Percentiles rank a stretch among this genome's conserved stretches.
These are phyloP conservation scores for Didymellaceae sp. DNA, from an alignment of 2,329 filamentous ascomycete species.

Conservation along the genomic window DNA sequence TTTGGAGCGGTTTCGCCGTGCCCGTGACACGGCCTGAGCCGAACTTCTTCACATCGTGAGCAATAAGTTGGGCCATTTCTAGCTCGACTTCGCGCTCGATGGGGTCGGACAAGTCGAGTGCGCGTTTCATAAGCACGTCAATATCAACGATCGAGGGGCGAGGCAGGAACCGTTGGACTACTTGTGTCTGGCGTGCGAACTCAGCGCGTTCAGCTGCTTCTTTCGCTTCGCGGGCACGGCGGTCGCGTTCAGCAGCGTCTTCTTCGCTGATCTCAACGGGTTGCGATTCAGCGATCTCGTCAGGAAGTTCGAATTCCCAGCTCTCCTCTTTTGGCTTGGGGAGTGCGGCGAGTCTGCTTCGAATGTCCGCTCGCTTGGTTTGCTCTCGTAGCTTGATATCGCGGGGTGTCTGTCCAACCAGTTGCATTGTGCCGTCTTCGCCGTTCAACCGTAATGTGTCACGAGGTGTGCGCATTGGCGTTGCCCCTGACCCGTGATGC, in stretches of 20 bases:
- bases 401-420: slow-evolving; percentile 75
- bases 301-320: slow-evolving; percentile 91
- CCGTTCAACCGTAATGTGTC: slow-evolving; percentile 86
- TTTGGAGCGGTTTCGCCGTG: slow-evolving; percentile 64
- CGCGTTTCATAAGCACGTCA: slow-evolving; percentile 68
- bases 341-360: slow-evolving; percentile 76
- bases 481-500: slow-evolving; percentile 70
- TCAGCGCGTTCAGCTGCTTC: slow-evolving; percentile 73
- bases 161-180: slow-evolving; percentile 85
- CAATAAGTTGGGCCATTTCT: slow-evolving; percentile 81
- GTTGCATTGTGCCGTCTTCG: slow-evolving; percentile 66
- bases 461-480: slow-evolving; percentile 84
- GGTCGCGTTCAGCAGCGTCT: slow-evolving; percentile 77
- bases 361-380: slow-evolving; percentile 71
- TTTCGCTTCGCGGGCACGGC: slow-evolving; percentile 65
- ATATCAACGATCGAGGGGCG: slow-evolving; percentile 77
- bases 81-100: slow-evolving; percentile 73
- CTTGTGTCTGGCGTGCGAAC: slow-evolving; percentile 83
- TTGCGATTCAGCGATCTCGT: slow-evolving; percentile 72
- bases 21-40: slow-evolving; percentile 70
- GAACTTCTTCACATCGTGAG: slow-evolving; percentile 81
- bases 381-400: slow-evolving; percentile 76
- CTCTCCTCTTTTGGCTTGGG: slow-evolving; percentile 93
- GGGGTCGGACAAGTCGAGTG: slow-evolving; percentile 66
- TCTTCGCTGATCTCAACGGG: slow-evolving; percentile 65